A percentile compares a stretch with the other conserved stretches of the same genome.
phyloP scores from a whole-genome alignment of 257 asterid genomes.

The Solanum bulbocastanum region DNA sequence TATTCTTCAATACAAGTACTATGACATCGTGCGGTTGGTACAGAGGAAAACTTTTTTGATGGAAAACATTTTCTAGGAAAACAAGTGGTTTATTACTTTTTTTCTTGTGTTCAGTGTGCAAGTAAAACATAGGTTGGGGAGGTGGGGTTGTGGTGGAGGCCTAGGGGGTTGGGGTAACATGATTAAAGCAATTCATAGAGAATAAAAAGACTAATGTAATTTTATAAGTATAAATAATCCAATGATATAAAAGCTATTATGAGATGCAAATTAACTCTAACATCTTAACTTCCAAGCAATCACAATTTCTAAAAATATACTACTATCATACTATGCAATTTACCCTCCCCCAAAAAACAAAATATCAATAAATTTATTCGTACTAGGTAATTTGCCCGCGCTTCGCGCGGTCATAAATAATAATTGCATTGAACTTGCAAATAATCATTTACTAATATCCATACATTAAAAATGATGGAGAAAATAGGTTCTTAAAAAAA shows the following conservation, averaged over 20 bases:
- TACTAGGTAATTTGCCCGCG: too few species aligned
- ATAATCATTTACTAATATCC: too few species aligned
- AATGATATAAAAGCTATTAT: background rate
- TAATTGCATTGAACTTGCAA: too few species aligned
- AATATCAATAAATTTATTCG: background rate
- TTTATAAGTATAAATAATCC: background rate
- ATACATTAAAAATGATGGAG: too few species aligned
- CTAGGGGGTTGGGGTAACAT: background rate
- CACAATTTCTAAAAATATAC: background rate
- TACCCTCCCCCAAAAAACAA: background rate
- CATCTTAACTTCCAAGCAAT: background rate
- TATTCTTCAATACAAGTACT: background rate
- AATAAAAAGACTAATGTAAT: background rate
- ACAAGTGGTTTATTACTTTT: background rate
- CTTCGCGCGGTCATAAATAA: too few species aligned
- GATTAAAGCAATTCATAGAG: background rate
- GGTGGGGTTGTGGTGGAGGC: background rate
- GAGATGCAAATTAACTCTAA: background rate
- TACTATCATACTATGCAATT: background rate
- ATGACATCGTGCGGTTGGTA: background rate
- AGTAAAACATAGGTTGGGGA: background rate
- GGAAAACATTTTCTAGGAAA: too few species aligned
- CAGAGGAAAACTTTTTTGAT: background rate
- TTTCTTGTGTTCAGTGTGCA: background rate
- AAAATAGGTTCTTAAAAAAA: too few species aligned